These are phyloP conservation scores for Ballota nigra DNA, from an alignment of 257 asterid species.

Conservation along the genomic window DNA sequence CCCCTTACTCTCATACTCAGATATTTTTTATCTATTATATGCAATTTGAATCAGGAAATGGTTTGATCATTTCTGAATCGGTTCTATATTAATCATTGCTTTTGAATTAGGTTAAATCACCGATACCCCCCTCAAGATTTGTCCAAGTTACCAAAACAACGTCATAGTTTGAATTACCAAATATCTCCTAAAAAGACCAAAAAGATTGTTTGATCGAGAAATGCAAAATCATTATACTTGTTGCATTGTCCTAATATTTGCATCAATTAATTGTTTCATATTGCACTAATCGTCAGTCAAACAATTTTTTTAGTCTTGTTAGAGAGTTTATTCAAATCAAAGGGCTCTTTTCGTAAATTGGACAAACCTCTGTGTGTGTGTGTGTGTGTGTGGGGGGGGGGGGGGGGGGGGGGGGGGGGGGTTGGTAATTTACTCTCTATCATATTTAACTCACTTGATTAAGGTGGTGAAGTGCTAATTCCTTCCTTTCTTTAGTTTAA, in stretches of 20 bases:
- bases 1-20: not conserved
- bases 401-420: not conserved
- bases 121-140: not conserved
- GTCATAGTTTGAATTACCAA: not conserved
- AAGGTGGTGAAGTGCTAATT: slow-evolving; percentile 12
- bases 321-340: not conserved
- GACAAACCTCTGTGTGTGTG: not conserved
- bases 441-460: not conserved
- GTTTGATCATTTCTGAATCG: not conserved
- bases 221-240: not conserved
- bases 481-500: not conserved
- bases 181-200: not conserved
- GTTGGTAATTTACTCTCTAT: not conserved
- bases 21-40: not conserved
- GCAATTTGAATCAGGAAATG: not conserved
- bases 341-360: not conserved
- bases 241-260: too few species aligned
- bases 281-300: not conserved
- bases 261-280: not conserved
- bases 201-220: not conserved
- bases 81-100: not conserved
- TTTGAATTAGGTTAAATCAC: not conserved
- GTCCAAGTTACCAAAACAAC: not conserved
- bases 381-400: too few species aligned
- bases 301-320: not conserved